A percentile compares a stretch with the other conserved stretches of the same genome.
These are phyloP conservation scores for Tarenaya hassleriana DNA, from an alignment of 345 rosid species.

Conservation along the genomic window DNA sequence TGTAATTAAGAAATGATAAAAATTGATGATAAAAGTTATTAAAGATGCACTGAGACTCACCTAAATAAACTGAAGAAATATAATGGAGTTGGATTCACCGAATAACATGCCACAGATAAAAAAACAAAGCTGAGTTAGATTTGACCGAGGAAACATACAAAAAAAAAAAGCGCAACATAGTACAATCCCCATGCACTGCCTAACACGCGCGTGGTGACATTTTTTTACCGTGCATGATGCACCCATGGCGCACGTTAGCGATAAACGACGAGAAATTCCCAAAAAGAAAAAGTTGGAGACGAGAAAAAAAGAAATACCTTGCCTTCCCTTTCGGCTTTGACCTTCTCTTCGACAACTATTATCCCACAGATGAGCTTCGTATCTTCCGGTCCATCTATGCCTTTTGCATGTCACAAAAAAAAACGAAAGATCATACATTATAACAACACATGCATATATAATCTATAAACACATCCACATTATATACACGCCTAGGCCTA, in stretches of 20 bases:
- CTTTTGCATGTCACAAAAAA: too few species aligned
- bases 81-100: slow-evolving; percentile 31
- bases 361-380: slow-evolving; percentile 95
- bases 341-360: slow-evolving; percentile 94
- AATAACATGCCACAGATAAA: slow-evolving; percentile 36
- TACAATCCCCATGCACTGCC: slow-evolving; percentile 16
- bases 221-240: not conserved
- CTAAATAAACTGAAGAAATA: slow-evolving; percentile 65
- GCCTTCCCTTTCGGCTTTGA: slow-evolving; percentile 86
- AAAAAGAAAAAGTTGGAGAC: too few species aligned
- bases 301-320: slow-evolving; percentile 43
- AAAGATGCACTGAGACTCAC: slow-evolving; percentile 40
- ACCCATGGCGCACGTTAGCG: slow-evolving; percentile 22
- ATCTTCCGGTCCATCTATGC: slow-evolving; percentile 93
- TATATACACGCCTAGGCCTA: not conserved
- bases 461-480: not conserved
- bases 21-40: slow-evolving; percentile 2
- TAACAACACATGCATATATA: not conserved
- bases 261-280: not conserved
- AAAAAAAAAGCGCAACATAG: slow-evolving; percentile 20
- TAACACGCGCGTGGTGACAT: not conserved
- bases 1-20: not conserved
- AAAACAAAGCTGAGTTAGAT: slow-evolving; percentile 30
- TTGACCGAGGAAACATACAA: not conserved
- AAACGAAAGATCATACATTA: not conserved